A percentile compares a stretch with the other conserved stretches of the same genome.
phyloP scores from a whole-genome alignment of 2,329 filamentous ascomycete species.

The Proliferodiscus dingleyae region DNA sequence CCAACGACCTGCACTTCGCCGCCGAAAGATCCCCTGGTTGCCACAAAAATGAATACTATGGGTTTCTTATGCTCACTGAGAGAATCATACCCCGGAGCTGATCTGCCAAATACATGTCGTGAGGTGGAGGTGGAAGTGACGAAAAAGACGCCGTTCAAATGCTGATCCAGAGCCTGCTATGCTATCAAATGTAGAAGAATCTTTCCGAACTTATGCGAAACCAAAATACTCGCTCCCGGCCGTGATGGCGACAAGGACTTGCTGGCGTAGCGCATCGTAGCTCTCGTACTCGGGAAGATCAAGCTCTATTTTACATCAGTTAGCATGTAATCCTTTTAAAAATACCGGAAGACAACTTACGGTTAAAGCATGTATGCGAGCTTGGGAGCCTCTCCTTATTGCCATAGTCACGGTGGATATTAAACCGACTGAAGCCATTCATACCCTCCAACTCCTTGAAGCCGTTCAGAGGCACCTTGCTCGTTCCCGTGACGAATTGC shows the following conservation, averaged over 20 bases:
- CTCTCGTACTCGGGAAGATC: constrained; percentile 97
- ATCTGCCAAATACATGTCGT: constrained; percentile 20
- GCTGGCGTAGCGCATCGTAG: constrained; percentile 83
- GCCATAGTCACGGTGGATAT: constrained; percentile 96
- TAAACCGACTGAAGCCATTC: constrained; percentile 97
- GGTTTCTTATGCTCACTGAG: constrained; percentile 13
- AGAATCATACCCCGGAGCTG: background rate
- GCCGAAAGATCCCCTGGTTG: background rate
- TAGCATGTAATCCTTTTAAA: constrained; percentile 16
- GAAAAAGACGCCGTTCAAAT: constrained; percentile 28
- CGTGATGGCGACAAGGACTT: constrained; percentile 94
- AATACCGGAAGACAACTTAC: constrained; percentile 53
- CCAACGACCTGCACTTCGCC: constrained; percentile 36
- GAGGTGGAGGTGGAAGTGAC: constrained; percentile 13
- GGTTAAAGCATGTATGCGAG: constrained; percentile 98
- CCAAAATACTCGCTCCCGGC: constrained; percentile 96
- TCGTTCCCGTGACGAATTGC: constrained; percentile 97
- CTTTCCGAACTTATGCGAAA: constrained; percentile 75
- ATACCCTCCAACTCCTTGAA: constrained; percentile 99
- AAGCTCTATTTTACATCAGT: constrained; percentile 59
- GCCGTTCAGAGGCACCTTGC: constrained; percentile 95
- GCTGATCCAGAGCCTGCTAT: constrained; percentile 31
- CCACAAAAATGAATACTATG: too few species aligned
- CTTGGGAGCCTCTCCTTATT: constrained; percentile 93
- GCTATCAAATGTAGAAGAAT: constrained; percentile 14